Evolutionary conservation across 495 filamentous ascomycete species (phyloP), one percentile per base, ranked within the genome.

Genomic region (Penicillium alfredii): DNA sequence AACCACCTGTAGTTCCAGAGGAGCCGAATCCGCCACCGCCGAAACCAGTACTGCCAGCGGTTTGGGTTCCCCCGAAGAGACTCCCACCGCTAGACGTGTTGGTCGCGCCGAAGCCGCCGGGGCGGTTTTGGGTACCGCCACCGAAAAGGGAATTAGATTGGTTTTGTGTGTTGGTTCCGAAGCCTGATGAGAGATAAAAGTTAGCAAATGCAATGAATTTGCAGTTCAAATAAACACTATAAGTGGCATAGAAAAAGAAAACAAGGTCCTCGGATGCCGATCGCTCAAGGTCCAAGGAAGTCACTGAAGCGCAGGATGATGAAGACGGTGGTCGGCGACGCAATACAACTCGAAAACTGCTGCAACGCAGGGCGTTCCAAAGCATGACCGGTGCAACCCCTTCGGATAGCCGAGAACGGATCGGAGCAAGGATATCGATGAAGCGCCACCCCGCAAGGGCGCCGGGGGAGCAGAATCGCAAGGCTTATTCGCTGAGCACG

Each of bases 71-170:
- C 21, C 76, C 78, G 45, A 80, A 76, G 4, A 74, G 46, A 38
- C 61, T 60, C 38, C 67, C 66, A 36, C 70, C 70, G 30, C 61
- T 47, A 21, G 37, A 32, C 11, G 56, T 62, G 33, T 61, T 64
- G 13, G 49, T 30, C 38, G 68, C 55, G 18, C 76, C 76, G 49
- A 78, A 78, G 47, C 69, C 73, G 30, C 46, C 37, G 11, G 55
- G 31, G 34, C 60, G 60, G 33, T 56, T 62, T 50, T 62, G 57
- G 12, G 25, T 40, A 40, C 55, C 38, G 13, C n/a, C n/a, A n/a
- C 50, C 65, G 38, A 70, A 68, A n/a, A 66, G 31, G 4, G 64
- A 56, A 38, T 51, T 56, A 21, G 50, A 39, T 38, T 64, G 60
- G 17, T 47, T 56, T 32, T 60, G 47, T 7, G 48, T 60, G 38